Evolutionary conservation across 495 filamentous ascomycete species (phyloP).

Genomic region (Podospora tetraspora): DNA sequence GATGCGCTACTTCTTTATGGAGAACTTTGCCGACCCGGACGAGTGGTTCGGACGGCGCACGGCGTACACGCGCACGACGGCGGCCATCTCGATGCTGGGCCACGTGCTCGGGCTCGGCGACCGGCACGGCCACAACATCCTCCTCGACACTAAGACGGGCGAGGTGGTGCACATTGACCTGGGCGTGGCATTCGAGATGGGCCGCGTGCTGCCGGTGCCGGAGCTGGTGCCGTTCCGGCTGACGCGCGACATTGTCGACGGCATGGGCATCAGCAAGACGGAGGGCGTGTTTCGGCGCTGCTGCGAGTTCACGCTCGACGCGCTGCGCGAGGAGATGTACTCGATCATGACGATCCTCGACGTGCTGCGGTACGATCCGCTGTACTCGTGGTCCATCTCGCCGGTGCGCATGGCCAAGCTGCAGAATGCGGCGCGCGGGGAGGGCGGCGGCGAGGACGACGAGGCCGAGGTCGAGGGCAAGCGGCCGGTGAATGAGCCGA

Average conservation of each 20-base stretch:
- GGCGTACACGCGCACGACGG: constrained; percentile 86
- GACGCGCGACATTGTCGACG: constrained; percentile 93
- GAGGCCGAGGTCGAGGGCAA: constrained; percentile 23
- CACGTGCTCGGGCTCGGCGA: constrained; percentile 94
- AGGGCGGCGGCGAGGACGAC: constrained; percentile 16
- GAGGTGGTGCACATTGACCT: constrained; percentile 97
- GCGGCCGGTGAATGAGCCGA: constrained; percentile 59
- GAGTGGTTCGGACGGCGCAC: constrained; percentile 88
- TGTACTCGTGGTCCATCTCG: constrained; percentile 94
- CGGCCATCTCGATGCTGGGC: constrained; percentile 90
- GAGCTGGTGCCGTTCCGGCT: constrained; percentile 93
- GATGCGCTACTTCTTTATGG: constrained; percentile 96
- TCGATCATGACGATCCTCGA: constrained; percentile 97
- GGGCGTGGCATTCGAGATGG: constrained; percentile 91
- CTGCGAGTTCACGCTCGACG: constrained; percentile 94
- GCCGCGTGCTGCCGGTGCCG: constrained; percentile 86
- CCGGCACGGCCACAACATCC: constrained; percentile 92
- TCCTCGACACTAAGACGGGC: constrained; percentile 82
- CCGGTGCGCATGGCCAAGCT: constrained; percentile 68
- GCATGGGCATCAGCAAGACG: constrained; percentile 91
- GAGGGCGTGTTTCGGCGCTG: constrained; percentile 95
- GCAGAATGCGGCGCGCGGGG: constrained; percentile 44
- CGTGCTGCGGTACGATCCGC: constrained; percentile 89
- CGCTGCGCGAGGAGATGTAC: constrained; percentile 84
- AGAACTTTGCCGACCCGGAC: constrained; percentile 87